Percentiles rank a stretch among this genome's conserved stretches.
Evolutionary conservation across 1,139 yeast genomes (phyloP).

Genomic region (Yamadazyma triangularis): DNA sequence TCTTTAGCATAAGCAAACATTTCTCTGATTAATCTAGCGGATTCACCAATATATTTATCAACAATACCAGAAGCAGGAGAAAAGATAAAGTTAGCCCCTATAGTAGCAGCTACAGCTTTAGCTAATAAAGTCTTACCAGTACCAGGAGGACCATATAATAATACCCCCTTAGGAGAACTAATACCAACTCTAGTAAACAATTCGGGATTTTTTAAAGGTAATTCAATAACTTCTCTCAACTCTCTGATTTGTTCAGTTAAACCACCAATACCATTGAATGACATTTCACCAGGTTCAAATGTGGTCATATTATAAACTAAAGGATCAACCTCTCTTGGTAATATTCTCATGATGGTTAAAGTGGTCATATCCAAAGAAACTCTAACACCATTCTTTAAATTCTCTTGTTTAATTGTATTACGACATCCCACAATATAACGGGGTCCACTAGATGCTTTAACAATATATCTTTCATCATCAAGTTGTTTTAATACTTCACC

Average conservation of each 20-base stretch:
- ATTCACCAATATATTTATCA: slow-evolving; percentile 97
- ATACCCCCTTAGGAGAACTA: slow-evolving; percentile 96
- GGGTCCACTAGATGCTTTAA: slow-evolving; percentile 96
- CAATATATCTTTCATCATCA: slow-evolving; percentile 92
- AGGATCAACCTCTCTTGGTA: slow-evolving; percentile 98
- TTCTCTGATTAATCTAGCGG: slow-evolving; percentile 94
- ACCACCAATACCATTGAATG: slow-evolving; percentile 97
- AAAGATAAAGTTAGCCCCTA: slow-evolving; percentile 96
- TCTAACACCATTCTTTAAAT: slow-evolving; percentile 87
- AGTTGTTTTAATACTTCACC: slow-evolving; percentile 97
- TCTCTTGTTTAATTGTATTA: slow-evolving; percentile 81
- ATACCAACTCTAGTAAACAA: slow-evolving; percentile 93
- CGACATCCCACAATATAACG: slow-evolving; percentile 97
- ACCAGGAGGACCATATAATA: slow-evolving; percentile 98
- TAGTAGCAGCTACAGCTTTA: slow-evolving; percentile 97
- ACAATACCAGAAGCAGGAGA: slow-evolving; percentile 98
- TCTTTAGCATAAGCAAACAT: slow-evolving; percentile 98
- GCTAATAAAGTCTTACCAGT: slow-evolving; percentile 96
- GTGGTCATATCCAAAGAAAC: slow-evolving; percentile 98
- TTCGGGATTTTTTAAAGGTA: slow-evolving; percentile 97
- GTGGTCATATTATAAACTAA: slow-evolving; percentile 98
- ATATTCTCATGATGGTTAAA: slow-evolving; percentile 91
- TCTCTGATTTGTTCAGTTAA: slow-evolving; percentile 93
- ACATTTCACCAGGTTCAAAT: slow-evolving; percentile 93
- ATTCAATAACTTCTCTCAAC: slow-evolving; percentile 93